A percentile compares a stretch with the other conserved stretches of the same genome.
These are phyloP conservation scores for Graphiopsis chlorocephala DNA, from an alignment of 2,329 filamentous ascomycete genomes.

Conservation along the genomic window DNA sequence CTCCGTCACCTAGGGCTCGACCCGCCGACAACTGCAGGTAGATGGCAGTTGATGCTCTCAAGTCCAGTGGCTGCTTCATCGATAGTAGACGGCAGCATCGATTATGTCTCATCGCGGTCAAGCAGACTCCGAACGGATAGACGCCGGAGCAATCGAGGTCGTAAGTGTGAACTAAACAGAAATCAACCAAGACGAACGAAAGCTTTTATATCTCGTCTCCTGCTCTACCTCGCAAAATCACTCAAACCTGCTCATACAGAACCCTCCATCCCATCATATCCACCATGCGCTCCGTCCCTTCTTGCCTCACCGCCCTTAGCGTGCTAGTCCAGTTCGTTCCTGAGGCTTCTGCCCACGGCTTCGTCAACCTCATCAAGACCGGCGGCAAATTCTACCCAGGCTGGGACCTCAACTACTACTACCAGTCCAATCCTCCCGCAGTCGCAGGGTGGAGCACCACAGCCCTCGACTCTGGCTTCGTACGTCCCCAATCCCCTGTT, in stretches of 20 bases:
- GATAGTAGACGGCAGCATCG: not conserved
- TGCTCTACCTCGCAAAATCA: not conserved
- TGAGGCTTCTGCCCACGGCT: slow-evolving; percentile 43
- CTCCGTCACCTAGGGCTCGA: not conserved
- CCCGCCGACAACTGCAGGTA: not conserved
- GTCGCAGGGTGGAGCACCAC: slow-evolving; percentile 13
- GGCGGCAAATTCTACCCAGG: slow-evolving; percentile 46
- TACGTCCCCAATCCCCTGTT: not conserved
- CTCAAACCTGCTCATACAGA: not conserved
- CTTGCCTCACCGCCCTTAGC: not conserved
- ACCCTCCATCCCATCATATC: not conserved
- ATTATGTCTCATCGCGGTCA: not conserved
- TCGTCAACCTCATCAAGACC: slow-evolving; percentile 41
- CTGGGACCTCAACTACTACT: slow-evolving; percentile 16
- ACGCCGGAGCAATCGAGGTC: not conserved
- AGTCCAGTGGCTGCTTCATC: not conserved
- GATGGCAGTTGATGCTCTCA: not conserved
- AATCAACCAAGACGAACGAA: not conserved
- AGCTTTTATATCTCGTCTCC: not conserved
- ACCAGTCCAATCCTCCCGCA: slow-evolving; percentile 13
- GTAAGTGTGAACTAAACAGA: not conserved
- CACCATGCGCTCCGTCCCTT: not conserved
- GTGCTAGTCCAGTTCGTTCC: slow-evolving; percentile 18
- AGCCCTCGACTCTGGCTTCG: slow-evolving; percentile 14
- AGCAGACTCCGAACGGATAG: not conserved